Percentiles rank a stretch among this genome's conserved stretches.
These are phyloP conservation scores for Ascochyta clinopodiicola DNA, from an alignment of 2,329 filamentous ascomycete species.

Conservation along the genomic window DNA sequence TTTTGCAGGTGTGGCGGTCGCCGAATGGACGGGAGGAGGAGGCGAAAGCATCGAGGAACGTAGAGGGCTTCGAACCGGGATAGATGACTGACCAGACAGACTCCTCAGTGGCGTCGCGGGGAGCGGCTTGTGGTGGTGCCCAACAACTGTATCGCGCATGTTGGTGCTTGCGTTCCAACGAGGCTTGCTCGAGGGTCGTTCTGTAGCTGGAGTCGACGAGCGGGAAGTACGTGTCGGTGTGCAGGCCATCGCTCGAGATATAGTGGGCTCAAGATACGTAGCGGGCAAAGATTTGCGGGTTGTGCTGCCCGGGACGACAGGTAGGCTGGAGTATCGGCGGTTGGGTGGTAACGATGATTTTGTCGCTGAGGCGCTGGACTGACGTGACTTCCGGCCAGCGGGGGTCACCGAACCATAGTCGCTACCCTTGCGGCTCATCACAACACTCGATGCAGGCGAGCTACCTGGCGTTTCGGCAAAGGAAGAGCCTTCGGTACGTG, in stretches of 20 bases:
- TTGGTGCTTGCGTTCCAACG: conserved; percentile 50
- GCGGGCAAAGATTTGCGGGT: conserved; percentile 30
- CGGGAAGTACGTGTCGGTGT: conserved; percentile 34
- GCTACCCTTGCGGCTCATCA: conserved; percentile 60
- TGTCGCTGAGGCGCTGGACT: conserved; percentile 54
- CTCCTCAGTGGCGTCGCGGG: conserved; percentile 40
- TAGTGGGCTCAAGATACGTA: conserved; percentile 27
- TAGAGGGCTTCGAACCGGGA: conserved; percentile 46
- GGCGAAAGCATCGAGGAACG: conserved; percentile 37
- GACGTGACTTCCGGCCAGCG: conserved; percentile 54
- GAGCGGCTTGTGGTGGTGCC: conserved; percentile 49
- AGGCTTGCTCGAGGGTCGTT: conserved; percentile 41
- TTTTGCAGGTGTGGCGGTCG: conserved; percentile 34
- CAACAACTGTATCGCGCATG: conserved; percentile 47
- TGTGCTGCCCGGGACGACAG: conserved; percentile 36
- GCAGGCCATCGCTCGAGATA: conserved; percentile 34
- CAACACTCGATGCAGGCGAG: conserved; percentile 71
- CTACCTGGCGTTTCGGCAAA: conserved; percentile 66
- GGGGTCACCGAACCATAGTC: conserved; percentile 56
- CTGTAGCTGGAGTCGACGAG: conserved; percentile 36
- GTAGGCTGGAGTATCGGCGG: conserved; percentile 58
- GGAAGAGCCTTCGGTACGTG: conserved; percentile 74
- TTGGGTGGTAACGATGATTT: conserved; percentile 49
- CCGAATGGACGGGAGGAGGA: conserved; percentile 32
- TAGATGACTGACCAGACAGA: conserved; percentile 42